These are phyloP conservation scores for Ganoderma resinaceum DNA, from an alignment of 1,284 basidiomycete species.

Conservation along the genomic window DNA sequence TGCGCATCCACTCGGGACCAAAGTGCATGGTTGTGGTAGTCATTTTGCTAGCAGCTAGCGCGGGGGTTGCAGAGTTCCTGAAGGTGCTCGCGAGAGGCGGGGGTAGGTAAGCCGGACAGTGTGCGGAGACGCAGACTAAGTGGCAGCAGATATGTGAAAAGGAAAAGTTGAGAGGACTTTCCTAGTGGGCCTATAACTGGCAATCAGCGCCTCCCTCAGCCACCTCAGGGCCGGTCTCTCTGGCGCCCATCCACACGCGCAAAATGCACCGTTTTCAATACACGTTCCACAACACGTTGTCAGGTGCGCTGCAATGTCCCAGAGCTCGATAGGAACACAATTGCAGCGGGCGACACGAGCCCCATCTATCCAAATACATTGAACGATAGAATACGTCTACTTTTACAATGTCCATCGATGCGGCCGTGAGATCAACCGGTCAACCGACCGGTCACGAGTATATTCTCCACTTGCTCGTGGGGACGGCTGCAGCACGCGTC, in stretches of 20 bases:
- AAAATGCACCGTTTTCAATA: slow-evolving; percentile 19
- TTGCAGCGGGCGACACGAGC: background rate
- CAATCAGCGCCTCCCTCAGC: slow-evolving; percentile 25
- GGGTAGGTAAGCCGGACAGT: slow-evolving; percentile 19
- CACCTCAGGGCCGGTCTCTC: slow-evolving; percentile 38
- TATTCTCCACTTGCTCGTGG: slow-evolving; percentile 68
- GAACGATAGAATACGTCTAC: slow-evolving; percentile 27
- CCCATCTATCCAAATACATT: slow-evolving; percentile 16
- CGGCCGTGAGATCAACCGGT: background rate
- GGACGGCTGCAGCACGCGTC: slow-evolving; percentile 51
- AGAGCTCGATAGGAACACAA: background rate
- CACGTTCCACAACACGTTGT: slow-evolving; percentile 22
- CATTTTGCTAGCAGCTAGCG: slow-evolving; percentile 52
- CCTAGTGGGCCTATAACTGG: slow-evolving; percentile 14
- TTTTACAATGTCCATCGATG: slow-evolving; percentile 24
- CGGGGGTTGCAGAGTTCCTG: slow-evolving; percentile 16
- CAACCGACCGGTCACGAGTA: slow-evolving; percentile 28
- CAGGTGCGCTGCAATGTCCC: background rate
- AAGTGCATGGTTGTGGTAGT: slow-evolving; percentile 81
- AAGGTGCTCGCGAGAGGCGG: slow-evolving; percentile 15
- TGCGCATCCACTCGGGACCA: slow-evolving; percentile 90
- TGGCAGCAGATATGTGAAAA: slow-evolving; percentile 33
- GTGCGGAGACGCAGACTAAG: slow-evolving; percentile 28
- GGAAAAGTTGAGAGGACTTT: slow-evolving; percentile 29
- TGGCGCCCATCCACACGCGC: slow-evolving; percentile 15